These are phyloP conservation scores for Durotheca rogersii DNA, from an alignment of 495 filamentous ascomycete genomes.

Conservation along the genomic window DNA sequence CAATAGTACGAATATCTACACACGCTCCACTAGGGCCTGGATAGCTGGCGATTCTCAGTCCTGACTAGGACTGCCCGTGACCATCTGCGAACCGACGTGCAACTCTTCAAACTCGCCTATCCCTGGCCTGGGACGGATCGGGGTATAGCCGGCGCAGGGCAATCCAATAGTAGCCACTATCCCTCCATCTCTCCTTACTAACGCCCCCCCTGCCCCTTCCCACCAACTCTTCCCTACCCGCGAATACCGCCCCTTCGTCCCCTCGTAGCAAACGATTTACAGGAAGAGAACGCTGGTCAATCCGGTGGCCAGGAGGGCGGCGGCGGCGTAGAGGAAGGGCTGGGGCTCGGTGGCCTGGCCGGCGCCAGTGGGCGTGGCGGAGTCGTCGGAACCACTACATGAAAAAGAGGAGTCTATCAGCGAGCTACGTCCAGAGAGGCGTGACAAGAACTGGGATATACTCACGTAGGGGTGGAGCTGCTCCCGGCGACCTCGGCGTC, in stretches of 20 bases:
- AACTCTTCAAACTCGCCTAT: slow-evolving; percentile 5
- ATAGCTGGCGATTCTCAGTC: slow-evolving; percentile 3
- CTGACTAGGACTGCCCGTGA: slow-evolving; percentile 1
- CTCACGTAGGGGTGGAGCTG: slow-evolving; percentile 25
- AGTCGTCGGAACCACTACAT: slow-evolving; percentile 11
- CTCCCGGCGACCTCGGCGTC: slow-evolving; percentile 3
- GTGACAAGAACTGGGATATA: not conserved
- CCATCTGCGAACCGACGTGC: slow-evolving; percentile 8
- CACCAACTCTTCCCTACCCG: too few species aligned
- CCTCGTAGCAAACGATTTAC: slow-evolving; percentile 16
- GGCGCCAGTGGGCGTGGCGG: slow-evolving; percentile 14
- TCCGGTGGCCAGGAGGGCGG: slow-evolving; percentile 28
- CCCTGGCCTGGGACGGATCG: slow-evolving; percentile 10
- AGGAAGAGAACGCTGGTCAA: slow-evolving; percentile 28
- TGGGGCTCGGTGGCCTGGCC: slow-evolving; percentile 20
- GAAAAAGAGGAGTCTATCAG: slow-evolving; percentile 2
- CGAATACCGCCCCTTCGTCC: too few species aligned
- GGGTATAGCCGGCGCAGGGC: slow-evolving; percentile 23
- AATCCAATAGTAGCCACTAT: slow-evolving; percentile 9
- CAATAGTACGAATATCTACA: slow-evolving; percentile 27
- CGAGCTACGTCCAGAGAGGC: not conserved
- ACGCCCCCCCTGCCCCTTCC: too few species aligned
- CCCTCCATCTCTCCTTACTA: not conserved
- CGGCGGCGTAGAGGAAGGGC: slow-evolving; percentile 27
- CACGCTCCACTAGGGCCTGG: slow-evolving; percentile 17